Evolutionary conservation across 164 flowering plant species (phyloP), one percentile per base, ranked within the genome.

Genomic region (Magnolia kwangsiensis): DNA sequence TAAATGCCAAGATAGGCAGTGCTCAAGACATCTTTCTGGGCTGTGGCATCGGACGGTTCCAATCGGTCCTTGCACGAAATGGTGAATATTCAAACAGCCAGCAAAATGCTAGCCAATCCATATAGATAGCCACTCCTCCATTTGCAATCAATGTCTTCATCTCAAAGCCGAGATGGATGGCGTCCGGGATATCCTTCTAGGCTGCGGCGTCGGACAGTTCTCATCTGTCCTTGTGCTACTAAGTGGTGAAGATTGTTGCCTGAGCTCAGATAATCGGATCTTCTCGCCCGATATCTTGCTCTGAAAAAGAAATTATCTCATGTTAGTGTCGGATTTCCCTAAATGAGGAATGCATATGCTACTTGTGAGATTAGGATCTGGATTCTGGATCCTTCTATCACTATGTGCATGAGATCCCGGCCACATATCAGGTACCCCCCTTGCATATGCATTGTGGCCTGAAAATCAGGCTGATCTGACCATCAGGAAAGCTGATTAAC

Each of bases 211-310:
- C 72, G 67, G 81, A 76, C 81, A 37, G 70, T 79, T 84, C 73
- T 88, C 91, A 21, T 83, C 85, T 55, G 84, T 71, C 72, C 89
- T 82, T 20, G 86, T 76, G 70, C 75, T 84, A 37, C 45, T 37
- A 4, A 37, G 45, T 29, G 90, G 88, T 37, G 94, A 88, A 10
- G 86, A 50, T 76, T 85, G 87, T 64, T 89, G 89, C 84, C 81
- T 82, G 45, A 88, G 83, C 83, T 87, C 92, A 0, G 93, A 86
- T 78, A 90, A 81, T 50, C 91, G 80, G 27, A 72, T 78, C 79
- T 86, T 86, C 83, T 93, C 96, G n/a, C 50, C 79, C 1, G 73
- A 61, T 31, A 92, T 86, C 82, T 72, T 89, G 73, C 74, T 83
- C 97, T 95, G 92, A 70, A 83, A 68, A 73, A 63, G 31, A 76